Percentiles rank a stretch among this genome's conserved stretches.
Conservation (phyloP, 2,329 filamentous ascomycete genomes). For the Arthrobotrys megalospora region DNA sequence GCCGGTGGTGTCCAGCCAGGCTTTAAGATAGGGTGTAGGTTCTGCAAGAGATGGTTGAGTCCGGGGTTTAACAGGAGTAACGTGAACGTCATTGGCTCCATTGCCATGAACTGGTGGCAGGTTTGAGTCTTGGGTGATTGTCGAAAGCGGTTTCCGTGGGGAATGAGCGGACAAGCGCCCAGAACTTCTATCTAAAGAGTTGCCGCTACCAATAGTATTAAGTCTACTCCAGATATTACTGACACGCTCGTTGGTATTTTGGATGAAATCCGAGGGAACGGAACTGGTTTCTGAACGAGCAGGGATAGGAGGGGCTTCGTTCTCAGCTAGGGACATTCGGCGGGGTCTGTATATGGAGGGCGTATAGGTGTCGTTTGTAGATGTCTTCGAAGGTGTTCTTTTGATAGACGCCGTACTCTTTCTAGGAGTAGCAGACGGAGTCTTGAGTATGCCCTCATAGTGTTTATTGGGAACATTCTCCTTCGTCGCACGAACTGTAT, state of each 20-base stretch:
- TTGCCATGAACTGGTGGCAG: conserved; percentile 18
- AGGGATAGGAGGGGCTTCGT: conserved; percentile 22
- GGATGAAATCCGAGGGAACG: conserved; percentile 47
- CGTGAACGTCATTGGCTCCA: background rate
- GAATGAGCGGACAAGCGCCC: conserved; percentile 35
- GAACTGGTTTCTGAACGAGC: conserved; percentile 52
- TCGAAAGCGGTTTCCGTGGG: conserved; percentile 38
- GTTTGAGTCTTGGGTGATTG: conserved; percentile 29
- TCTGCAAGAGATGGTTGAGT: conserved; percentile 25
- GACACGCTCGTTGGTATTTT: conserved; percentile 49
- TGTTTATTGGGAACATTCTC: conserved; percentile 5
- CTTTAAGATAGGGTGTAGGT: conserved; percentile 53
- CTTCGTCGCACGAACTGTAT: conserved; percentile 40
- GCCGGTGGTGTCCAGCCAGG: conserved; percentile 46
- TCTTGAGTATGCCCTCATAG: conserved; percentile 19
- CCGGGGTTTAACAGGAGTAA: background rate
- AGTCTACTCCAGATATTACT: conserved; percentile 57
- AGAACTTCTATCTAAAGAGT: conserved; percentile 29
- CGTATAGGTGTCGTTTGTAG: conserved; percentile 29
- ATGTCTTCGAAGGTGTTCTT: conserved; percentile 44
- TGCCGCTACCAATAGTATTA: conserved; percentile 32
- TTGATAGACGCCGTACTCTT: conserved; percentile 20
- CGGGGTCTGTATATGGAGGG: conserved; percentile 28
- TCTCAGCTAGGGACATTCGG: conserved; percentile 31
- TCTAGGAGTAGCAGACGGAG: conserved; percentile 15